Conservation (phyloP, 139 green algal species). For the Coccomyxa sp. region DNA sequence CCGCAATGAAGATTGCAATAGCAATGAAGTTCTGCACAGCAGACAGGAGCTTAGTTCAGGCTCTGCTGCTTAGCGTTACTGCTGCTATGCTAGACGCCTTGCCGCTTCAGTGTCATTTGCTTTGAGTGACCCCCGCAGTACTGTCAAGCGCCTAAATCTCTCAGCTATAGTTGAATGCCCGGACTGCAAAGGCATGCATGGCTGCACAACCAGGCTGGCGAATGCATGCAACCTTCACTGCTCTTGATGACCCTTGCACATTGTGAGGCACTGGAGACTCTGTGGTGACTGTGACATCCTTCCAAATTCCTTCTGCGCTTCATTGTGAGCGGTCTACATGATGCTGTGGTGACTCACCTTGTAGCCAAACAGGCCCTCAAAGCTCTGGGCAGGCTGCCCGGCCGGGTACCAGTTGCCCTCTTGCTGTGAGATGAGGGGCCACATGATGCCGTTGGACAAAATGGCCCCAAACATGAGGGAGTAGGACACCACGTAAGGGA, state of each 20-base stretch:
- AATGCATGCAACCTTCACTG: not conserved
- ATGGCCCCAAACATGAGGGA: conserved; percentile 38
- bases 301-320: too few relatives aligned
- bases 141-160: not conserved
- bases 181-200: not conserved
- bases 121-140: too few relatives aligned
- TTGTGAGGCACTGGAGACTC: not conserved
- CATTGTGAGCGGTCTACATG: too few relatives aligned
- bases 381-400: conserved; percentile 13
- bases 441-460: conserved; percentile 41
- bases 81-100: too few relatives aligned
- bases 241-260: not conserved
- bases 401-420: conserved; percentile 41
- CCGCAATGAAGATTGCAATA: conserved; percentile 42
- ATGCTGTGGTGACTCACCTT: too few relatives aligned
- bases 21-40: conserved; percentile 36
- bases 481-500: conserved; percentile 36
- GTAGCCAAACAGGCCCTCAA: conserved; percentile 45
- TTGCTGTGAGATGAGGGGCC: conserved; percentile 31
- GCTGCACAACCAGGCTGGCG: not conserved
- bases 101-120: too few relatives aligned
- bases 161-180: not conserved
- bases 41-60: not conserved
- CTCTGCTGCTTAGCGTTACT: not conserved
- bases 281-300: too few relatives aligned